These are phyloP conservation scores for Verticillium klebahnii DNA, from an alignment of 2,329 filamentous ascomycete genomes.

Conservation along the genomic window DNA sequence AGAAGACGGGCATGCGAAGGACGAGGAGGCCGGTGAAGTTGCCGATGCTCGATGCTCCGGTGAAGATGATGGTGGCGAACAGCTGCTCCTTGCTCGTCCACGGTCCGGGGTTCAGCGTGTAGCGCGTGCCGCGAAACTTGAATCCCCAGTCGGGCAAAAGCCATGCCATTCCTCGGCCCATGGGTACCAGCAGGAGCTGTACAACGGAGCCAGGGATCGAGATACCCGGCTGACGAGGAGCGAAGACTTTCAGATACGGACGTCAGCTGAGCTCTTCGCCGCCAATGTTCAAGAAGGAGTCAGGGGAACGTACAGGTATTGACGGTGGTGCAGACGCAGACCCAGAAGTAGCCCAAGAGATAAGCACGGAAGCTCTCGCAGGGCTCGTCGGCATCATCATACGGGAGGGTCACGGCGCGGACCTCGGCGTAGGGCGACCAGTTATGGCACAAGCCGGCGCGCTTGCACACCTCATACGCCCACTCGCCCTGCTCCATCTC, in stretches of 20 bases:
- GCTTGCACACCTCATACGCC: slow-evolving; percentile 33
- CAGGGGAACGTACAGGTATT: slow-evolving; percentile 35
- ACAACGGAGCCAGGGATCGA: slow-evolving; percentile 29
- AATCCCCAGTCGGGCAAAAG: slow-evolving; percentile 40
- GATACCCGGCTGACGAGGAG: slow-evolving; percentile 5
- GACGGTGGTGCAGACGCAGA: slow-evolving; percentile 29
- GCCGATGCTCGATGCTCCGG: slow-evolving; percentile 17
- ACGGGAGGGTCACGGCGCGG: slow-evolving; percentile 30
- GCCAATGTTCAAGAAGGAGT: slow-evolving; percentile 32
- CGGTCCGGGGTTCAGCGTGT: slow-evolving; percentile 34
- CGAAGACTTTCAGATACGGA: neutral
- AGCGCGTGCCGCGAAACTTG: slow-evolving; percentile 25
- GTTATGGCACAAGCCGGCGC: slow-evolving; percentile 33
- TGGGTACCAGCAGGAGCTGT: slow-evolving; percentile 41
- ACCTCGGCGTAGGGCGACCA: slow-evolving; percentile 38
- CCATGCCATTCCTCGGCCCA: slow-evolving; percentile 37
- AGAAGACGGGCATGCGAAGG: slow-evolving; percentile 23
- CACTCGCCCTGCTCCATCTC: slow-evolving; percentile 35
- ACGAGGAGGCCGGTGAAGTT: slow-evolving; percentile 22
- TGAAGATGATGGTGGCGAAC: slow-evolving; percentile 32
- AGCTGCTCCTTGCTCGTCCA: slow-evolving; percentile 40
- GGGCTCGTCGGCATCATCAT: slow-evolving; percentile 28
- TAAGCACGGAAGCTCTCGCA: slow-evolving; percentile 38
- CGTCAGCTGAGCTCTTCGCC: slow-evolving; percentile 3
- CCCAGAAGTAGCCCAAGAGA: slow-evolving; percentile 22